phyloP scores from a whole-genome alignment of 208 protist genomes.

The Crithidia thermophila region DNA sequence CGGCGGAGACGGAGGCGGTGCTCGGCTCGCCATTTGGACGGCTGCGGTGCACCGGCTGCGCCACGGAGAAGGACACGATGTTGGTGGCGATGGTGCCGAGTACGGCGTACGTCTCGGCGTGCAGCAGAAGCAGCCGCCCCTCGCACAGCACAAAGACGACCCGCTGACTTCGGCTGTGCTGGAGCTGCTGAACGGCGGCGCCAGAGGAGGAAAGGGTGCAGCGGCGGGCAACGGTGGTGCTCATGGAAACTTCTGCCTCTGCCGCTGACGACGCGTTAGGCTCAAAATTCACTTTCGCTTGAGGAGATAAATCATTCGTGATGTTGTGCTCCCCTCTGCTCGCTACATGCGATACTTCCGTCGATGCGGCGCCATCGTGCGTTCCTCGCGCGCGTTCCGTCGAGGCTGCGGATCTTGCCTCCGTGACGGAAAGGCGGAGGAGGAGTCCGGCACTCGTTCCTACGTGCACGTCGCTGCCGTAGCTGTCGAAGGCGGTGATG shows the following conservation, averaged over 20 bases:
- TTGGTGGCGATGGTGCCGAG: conserved; percentile 26
- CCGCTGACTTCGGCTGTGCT: conserved; percentile 71
- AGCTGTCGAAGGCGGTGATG: conserved; percentile 73
- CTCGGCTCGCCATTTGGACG: background rate
- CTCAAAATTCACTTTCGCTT: background rate
- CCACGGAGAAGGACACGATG: conserved; percentile 26
- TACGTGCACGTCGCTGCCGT: conserved; percentile 52
- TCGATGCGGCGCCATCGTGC: too few relatives aligned
- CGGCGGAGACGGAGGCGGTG: background rate
- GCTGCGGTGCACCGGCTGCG: conserved; percentile 3
- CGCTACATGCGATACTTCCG: too few relatives aligned
- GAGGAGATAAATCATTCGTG: background rate
- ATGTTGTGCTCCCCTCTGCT: too few relatives aligned
- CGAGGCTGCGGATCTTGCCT: background rate
- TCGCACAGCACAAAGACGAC: conserved; percentile 71
- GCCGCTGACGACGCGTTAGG: too few relatives aligned
- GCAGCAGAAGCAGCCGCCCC: conserved; percentile 34
- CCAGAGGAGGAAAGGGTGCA: conserved; percentile 13
- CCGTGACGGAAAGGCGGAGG: conserved; percentile 39
- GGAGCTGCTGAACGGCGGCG: conserved; percentile 44
- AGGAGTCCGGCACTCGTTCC: conserved; percentile 69
- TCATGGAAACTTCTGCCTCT: background rate
- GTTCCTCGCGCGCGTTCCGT: background rate
- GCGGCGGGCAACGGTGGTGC: conserved; percentile 14
- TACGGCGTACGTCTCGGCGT: conserved; percentile 29